Evolutionary conservation across 2,329 filamentous ascomycete species (phyloP).

Genomic region (Sporothrix globosa): DNA sequence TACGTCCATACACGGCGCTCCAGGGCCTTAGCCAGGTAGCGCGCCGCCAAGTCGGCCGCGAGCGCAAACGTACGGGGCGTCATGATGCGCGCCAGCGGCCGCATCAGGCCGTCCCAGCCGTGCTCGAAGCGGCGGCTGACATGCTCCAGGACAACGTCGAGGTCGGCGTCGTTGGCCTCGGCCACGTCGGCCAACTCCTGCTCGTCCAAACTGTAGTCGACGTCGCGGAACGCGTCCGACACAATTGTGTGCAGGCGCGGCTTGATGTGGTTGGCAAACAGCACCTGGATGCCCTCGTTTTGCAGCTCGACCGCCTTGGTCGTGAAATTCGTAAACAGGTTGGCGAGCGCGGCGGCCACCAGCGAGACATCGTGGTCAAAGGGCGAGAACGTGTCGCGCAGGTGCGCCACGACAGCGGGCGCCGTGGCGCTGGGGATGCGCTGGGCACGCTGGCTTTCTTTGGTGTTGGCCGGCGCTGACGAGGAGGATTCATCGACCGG

Average conservation of each 20-base stretch:
- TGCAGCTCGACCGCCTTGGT: constrained; percentile 80
- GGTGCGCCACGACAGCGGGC: constrained; percentile 36
- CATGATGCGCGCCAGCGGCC: constrained; percentile 81
- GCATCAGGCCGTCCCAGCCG: constrained; percentile 83
- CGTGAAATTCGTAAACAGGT: constrained; percentile 72
- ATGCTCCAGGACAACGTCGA: constrained; percentile 61
- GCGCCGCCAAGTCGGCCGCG: constrained; percentile 73
- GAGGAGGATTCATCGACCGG: constrained; percentile 45
- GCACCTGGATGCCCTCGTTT: constrained; percentile 78
- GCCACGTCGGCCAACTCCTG: constrained; percentile 63
- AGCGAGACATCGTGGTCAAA: constrained; percentile 74
- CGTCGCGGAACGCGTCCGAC: constrained; percentile 85
- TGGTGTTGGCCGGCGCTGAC: not conserved
- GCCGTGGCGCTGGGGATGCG: constrained; percentile 45
- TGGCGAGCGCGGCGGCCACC: constrained; percentile 68
- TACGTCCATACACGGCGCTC: constrained; percentile 88
- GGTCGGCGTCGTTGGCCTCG: constrained; percentile 52
- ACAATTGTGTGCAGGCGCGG: constrained; percentile 81
- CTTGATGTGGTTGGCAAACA: constrained; percentile 87
- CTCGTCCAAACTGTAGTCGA: constrained; percentile 76
- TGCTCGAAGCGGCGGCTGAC: constrained; percentile 80
- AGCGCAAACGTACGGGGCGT: constrained; percentile 74
- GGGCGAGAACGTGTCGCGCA: constrained; percentile 70
- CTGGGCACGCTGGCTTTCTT: constrained; percentile 29
- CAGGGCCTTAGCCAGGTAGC: constrained; percentile 74